A percentile compares a stretch with the other conserved stretches of the same genome.
Evolutionary conservation across 129 eudicot genomes (phyloP).

Genomic region (Flaveria brownii): DNA sequence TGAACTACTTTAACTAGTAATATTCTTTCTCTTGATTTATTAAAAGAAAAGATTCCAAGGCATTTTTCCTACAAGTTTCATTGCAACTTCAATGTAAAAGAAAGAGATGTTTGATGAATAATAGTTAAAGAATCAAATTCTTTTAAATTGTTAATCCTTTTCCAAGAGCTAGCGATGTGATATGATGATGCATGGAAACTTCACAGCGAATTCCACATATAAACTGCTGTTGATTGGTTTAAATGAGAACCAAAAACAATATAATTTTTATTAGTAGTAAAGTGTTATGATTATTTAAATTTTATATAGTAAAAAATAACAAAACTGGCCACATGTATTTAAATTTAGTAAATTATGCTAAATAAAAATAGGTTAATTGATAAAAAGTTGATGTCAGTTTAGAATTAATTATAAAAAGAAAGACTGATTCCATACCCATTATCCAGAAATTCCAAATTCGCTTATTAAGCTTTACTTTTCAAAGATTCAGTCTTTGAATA

Average conservation of each 20-base stretch:
- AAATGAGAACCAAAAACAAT: too few relatives aligned
- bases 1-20: too few relatives aligned
- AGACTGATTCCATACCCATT: constrained; percentile 22
- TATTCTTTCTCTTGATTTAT: too few relatives aligned
- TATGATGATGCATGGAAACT: neutral
- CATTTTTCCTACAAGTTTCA: neutral
- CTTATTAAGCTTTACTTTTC: constrained; percentile 15
- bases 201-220: neutral
- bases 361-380: neutral
- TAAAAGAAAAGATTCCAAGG: neutral
- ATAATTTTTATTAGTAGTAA: too few relatives aligned
- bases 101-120: too few relatives aligned
- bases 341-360: constrained; percentile 3
- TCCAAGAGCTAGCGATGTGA: neutral
- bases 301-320: neutral
- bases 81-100: too few relatives aligned
- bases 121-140: too few relatives aligned
- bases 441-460: constrained; percentile 15
- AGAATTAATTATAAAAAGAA: constrained; percentile 7
- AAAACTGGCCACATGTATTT: constrained; percentile 5
- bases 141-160: neutral
- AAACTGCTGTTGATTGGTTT: neutral
- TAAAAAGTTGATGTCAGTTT: neutral
- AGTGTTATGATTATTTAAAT: neutral
- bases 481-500: constrained; percentile 31